These are phyloP conservation scores for Scleromitrula shiraiana DNA, from an alignment of 2,329 filamentous ascomycete species.

Conservation along the genomic window DNA sequence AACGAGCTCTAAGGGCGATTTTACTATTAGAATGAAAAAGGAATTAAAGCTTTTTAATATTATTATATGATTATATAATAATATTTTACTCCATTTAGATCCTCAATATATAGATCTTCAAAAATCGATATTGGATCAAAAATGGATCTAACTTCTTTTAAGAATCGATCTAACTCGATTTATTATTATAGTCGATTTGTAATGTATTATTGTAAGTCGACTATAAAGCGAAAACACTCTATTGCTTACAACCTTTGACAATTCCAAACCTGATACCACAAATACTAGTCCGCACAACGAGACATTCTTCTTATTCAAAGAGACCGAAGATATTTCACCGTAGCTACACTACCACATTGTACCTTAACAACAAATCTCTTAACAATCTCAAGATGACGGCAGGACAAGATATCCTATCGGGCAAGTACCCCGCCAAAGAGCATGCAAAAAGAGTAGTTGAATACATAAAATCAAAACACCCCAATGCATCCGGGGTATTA, in stretches of 20 bases:
- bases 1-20: too few relatives aligned
- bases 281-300: neutral
- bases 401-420: constrained; percentile 39
- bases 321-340: neutral
- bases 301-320: neutral
- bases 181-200: too few relatives aligned
- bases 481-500: constrained; percentile 61
- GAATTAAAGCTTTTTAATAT: too few relatives aligned
- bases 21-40: too few relatives aligned
- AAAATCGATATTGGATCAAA: too few relatives aligned
- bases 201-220: too few relatives aligned
- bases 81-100: too few relatives aligned
- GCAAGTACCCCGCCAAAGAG: constrained; percentile 74
- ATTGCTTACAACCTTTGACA: neutral
- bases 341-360: neutral
- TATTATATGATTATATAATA: too few relatives aligned
- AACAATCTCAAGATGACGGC: neutral
- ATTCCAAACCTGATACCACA: neutral
- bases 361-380: neutral
- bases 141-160: too few relatives aligned
- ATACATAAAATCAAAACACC: constrained; percentile 60
- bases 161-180: too few relatives aligned
- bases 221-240: too few relatives aligned
- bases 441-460: constrained; percentile 81
- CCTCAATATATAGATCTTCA: too few relatives aligned